Evolutionary conservation across 2,329 filamentous ascomycete species (phyloP).

Genomic region (Taxawa tesnikishii): DNA sequence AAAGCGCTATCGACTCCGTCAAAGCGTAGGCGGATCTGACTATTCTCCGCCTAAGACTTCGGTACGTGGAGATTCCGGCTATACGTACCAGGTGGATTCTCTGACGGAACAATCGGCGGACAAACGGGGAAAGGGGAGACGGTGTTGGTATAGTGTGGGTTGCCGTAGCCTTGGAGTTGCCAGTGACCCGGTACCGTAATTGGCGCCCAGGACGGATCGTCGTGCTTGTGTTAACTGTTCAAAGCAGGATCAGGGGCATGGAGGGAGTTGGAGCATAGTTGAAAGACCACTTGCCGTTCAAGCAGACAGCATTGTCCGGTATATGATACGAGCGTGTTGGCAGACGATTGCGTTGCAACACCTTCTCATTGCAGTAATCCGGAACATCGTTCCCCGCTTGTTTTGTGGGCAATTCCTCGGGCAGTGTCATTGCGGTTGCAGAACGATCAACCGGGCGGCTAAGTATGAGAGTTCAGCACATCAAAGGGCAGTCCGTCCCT

Average conservation of each 20-base stretch:
- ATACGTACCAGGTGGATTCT: slow-evolving; percentile 56
- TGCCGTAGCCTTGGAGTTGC: slow-evolving; percentile 41
- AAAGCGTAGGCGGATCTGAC: slow-evolving; percentile 52
- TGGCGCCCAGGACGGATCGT: slow-evolving; percentile 2
- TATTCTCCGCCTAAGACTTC: slow-evolving; percentile 28
- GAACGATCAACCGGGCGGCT: too few relatives aligned
- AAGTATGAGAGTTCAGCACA: too few relatives aligned
- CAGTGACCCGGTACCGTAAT: slow-evolving; percentile 12
- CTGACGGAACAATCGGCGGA: slow-evolving; percentile 48
- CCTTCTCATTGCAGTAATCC: slow-evolving; percentile 6
- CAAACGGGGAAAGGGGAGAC: slow-evolving; percentile 53
- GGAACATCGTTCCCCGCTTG: too few relatives aligned
- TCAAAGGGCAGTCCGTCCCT: too few relatives aligned
- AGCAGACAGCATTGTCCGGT: slow-evolving; percentile 13
- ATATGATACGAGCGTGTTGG: slow-evolving; percentile 7
- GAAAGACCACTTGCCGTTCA: slow-evolving; percentile 49
- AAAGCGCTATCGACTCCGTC: slow-evolving; percentile 63
- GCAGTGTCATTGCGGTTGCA: too few relatives aligned
- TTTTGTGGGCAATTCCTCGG: too few relatives aligned
- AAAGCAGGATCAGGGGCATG: slow-evolving; percentile 30
- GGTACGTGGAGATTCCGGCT: slow-evolving; percentile 44
- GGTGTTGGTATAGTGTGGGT: slow-evolving; percentile 58
- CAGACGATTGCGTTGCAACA: slow-evolving; percentile 12
- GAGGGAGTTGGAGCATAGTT: slow-evolving; percentile 34
- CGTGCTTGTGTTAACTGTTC: slow-evolving; percentile 6